These are phyloP conservation scores for Erodium moschatum DNA, from an alignment of 441 rosid genomes.

Conservation along the genomic window DNA sequence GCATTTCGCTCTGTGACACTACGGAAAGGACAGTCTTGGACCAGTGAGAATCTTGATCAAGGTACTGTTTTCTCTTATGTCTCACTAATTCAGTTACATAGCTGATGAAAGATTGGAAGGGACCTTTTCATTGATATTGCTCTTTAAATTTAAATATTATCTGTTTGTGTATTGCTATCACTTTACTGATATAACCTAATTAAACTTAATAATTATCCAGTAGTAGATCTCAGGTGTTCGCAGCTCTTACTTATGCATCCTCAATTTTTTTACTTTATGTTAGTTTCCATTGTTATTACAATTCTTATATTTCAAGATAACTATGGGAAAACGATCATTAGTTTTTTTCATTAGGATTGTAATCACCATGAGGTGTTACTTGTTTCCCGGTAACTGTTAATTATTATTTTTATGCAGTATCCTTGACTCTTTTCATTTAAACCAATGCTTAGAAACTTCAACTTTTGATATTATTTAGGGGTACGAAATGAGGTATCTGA, in stretches of 20 bases:
- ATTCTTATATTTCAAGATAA: neutral
- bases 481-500: conserved; percentile 60
- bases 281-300: neutral
- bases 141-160: neutral
- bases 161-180: neutral
- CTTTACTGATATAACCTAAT: neutral
- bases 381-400: neutral
- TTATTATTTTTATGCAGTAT: neutral
- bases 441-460: conserved; percentile 19
- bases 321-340: neutral
- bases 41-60: conserved; percentile 78
- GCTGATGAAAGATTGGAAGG: neutral
- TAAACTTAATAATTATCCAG: neutral
- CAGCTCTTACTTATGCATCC: neutral
- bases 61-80: conserved; percentile 37
- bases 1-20: conserved; percentile 73
- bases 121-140: neutral
- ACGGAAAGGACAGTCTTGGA: conserved; percentile 82
- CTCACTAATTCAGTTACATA: conserved; percentile 11
- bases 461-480: conserved; percentile 39
- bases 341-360: neutral
- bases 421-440: neutral
- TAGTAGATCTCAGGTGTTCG: neutral
- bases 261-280: neutral
- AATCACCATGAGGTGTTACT: neutral